A percentile compares a stretch with the other conserved stretches of the same genome.
phyloP scores from a whole-genome alignment of 176 grass and related monocot genomes.

The Puccinellia tenuiflora region DNA sequence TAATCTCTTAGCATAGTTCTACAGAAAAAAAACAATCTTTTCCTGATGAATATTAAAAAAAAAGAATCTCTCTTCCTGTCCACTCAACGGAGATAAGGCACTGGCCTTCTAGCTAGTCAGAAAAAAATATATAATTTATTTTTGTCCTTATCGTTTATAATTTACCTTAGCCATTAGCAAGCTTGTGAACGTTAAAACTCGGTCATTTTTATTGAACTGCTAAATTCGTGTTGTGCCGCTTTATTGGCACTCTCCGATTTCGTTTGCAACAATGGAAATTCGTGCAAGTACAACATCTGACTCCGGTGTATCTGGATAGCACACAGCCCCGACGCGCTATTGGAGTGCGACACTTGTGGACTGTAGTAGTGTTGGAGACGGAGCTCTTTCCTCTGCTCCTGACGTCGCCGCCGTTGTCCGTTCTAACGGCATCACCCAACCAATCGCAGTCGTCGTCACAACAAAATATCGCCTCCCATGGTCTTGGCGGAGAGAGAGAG shows the following conservation, averaged over 20 bases:
- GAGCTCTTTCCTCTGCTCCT: not conserved
- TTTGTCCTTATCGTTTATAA: too few relatives aligned
- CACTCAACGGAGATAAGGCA: not conserved
- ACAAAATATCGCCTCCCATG: constrained; percentile 20
- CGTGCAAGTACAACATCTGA: too few relatives aligned
- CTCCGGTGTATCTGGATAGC: not conserved
- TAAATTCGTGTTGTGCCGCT: too few relatives aligned
- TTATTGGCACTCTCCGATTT: too few relatives aligned
- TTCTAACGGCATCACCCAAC: not conserved
- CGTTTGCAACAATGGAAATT: too few relatives aligned
- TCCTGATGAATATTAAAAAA: not conserved
- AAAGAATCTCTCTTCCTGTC: not conserved
- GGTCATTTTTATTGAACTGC: too few relatives aligned
- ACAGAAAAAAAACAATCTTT: too few relatives aligned
- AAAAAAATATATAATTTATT: not conserved
- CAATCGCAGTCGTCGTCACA: not conserved
- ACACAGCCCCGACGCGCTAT: not conserved
- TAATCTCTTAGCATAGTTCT: not conserved
- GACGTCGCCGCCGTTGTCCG: not conserved
- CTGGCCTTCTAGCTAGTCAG: not conserved
- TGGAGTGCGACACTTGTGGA: not conserved
- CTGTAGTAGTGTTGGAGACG: constrained; percentile 24
- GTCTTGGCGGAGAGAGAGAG: not conserved
- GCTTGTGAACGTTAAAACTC: too few relatives aligned
- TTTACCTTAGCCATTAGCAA: too few relatives aligned